These are phyloP conservation scores for Blastobotrys chiropterorum DNA, from an alignment of 805 yeast species.

Conservation along the genomic window DNA sequence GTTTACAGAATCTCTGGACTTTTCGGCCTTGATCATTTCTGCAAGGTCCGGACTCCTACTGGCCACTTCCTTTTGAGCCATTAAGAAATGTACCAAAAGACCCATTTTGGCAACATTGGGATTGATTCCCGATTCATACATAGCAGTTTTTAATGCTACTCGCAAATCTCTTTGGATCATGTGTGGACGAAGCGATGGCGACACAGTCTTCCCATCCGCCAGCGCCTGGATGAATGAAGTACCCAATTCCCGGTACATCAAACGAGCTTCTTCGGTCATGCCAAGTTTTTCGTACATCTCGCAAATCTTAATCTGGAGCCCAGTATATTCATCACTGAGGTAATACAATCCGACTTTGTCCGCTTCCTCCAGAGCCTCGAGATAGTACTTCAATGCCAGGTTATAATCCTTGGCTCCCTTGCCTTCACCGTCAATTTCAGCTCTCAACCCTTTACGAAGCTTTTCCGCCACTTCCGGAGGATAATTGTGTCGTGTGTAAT, in stretches of 20 bases:
- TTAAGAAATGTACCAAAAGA: conserved; percentile 51
- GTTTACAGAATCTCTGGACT: conserved; percentile 9
- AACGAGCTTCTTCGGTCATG: conserved; percentile 56
- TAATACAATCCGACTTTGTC: conserved; percentile 49
- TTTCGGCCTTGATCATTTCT: conserved; percentile 12
- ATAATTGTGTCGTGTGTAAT: conserved; percentile 28
- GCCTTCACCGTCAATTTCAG: conserved; percentile 64
- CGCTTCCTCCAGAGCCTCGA: conserved; percentile 65
- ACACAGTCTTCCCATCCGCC: conserved; percentile 38
- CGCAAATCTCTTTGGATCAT: conserved; percentile 65
- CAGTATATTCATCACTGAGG: conserved; percentile 77
- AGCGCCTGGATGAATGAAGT: conserved; percentile 48
- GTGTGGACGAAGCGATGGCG: conserved; percentile 43
- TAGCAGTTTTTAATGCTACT: conserved; percentile 61
- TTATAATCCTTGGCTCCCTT: conserved; percentile 46
- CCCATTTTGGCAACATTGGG: conserved; percentile 49
- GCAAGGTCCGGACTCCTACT: conserved; percentile 22
- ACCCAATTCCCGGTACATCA: conserved; percentile 61
- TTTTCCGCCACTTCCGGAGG: conserved; percentile 65
- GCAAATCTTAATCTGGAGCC: conserved; percentile 78
- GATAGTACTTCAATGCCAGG: conserved; percentile 63
- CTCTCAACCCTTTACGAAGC: conserved; percentile 73
- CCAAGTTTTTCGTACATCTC: conserved; percentile 76
- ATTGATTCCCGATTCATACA: conserved; percentile 41
- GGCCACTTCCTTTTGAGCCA: conserved; percentile 63